Conservation (phyloP, 371 early-diverging fungal species). For the Mortierella sp. region DNA sequence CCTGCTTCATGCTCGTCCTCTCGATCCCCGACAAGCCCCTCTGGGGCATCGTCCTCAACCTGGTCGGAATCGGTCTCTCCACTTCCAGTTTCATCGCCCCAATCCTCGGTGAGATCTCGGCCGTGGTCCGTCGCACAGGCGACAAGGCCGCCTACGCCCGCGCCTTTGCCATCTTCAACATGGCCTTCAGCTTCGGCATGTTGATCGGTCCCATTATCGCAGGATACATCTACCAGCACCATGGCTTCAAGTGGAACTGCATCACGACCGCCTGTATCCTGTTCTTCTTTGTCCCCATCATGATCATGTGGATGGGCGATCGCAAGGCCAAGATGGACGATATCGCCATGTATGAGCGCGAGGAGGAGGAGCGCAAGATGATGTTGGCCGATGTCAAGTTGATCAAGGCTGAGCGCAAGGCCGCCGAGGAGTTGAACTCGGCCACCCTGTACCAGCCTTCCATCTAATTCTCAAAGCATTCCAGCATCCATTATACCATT, state of each 20-base stretch:
- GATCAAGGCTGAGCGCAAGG: constrained; percentile 46
- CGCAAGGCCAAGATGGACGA: constrained; percentile 55
- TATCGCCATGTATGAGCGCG: constrained; percentile 52
- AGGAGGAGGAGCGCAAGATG: constrained; percentile 48
- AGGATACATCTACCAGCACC: constrained; percentile 57
- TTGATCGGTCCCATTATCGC: constrained; percentile 61
- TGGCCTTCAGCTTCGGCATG: constrained; percentile 65
- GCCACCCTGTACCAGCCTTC: constrained; percentile 21
- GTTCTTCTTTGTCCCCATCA: constrained; percentile 46
- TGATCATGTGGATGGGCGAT: constrained; percentile 53
- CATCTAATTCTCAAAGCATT: neutral
- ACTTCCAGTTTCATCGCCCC: constrained; percentile 61
- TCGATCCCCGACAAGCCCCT: constrained; percentile 57
- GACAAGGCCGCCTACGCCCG: constrained; percentile 62
- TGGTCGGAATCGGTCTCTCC: constrained; percentile 62
- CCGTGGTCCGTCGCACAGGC: constrained; percentile 59
- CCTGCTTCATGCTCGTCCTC: constrained; percentile 61
- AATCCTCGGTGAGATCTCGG: constrained; percentile 62
- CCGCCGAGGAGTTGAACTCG: constrained; percentile 36
- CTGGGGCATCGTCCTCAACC: constrained; percentile 60
- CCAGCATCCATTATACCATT: constrained; percentile 1
- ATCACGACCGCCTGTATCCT: constrained; percentile 55
- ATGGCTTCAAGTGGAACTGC: constrained; percentile 63
- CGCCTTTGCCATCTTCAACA: constrained; percentile 66
- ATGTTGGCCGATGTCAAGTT: constrained; percentile 33